Conservation (phyloP, 2,329 filamentous ascomycete genomes). For the Arthrinium phaeospermum region DNA sequence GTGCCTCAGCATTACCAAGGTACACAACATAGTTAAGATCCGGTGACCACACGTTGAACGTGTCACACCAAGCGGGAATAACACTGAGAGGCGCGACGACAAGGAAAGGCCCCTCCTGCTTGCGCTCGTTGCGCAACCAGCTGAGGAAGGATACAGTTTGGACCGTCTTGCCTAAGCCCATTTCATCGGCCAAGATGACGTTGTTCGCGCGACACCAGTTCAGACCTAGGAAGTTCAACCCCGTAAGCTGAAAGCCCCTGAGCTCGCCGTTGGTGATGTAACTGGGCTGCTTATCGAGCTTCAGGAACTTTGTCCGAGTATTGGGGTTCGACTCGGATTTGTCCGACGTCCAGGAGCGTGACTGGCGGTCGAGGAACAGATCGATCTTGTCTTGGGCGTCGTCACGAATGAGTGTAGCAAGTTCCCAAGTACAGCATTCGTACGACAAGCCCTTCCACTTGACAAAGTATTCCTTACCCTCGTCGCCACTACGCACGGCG, state of each 20-base stretch:
- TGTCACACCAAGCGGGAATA: conserved; percentile 97
- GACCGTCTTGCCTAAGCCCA: conserved; percentile 98
- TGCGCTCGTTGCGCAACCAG: conserved; percentile 89
- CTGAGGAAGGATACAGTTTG: conserved; percentile 97
- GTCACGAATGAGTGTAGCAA: conserved; percentile 73
- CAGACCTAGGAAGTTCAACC: conserved; percentile 92
- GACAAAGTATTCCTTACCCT: conserved; percentile 86
- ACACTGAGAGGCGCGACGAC: conserved; percentile 97
- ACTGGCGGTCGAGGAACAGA: conserved; percentile 83
- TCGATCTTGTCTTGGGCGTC: conserved; percentile 91
- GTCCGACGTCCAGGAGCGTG: conserved; percentile 81
- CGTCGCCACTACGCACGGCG: conserved; percentile 78
- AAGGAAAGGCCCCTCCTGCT: conserved; percentile 92
- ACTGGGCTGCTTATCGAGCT: conserved; percentile 78
- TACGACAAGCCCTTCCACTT: conserved; percentile 98
- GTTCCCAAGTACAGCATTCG: conserved; percentile 94
- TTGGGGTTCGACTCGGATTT: conserved; percentile 75
- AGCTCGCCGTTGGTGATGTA: conserved; percentile 87
- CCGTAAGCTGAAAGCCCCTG: conserved; percentile 90
- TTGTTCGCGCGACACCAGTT: conserved; percentile 96
- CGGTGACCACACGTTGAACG: conserved; percentile 94
- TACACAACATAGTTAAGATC: conserved; percentile 98
- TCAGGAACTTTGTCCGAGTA: conserved; percentile 76
- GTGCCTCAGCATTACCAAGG: conserved; percentile 85
- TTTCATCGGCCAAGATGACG: conserved; percentile 96